Percentiles rank a stretch among this genome's conserved stretches.
Conservation (phyloP, 805 yeast species). For the Yarrowia deformans region DNA sequence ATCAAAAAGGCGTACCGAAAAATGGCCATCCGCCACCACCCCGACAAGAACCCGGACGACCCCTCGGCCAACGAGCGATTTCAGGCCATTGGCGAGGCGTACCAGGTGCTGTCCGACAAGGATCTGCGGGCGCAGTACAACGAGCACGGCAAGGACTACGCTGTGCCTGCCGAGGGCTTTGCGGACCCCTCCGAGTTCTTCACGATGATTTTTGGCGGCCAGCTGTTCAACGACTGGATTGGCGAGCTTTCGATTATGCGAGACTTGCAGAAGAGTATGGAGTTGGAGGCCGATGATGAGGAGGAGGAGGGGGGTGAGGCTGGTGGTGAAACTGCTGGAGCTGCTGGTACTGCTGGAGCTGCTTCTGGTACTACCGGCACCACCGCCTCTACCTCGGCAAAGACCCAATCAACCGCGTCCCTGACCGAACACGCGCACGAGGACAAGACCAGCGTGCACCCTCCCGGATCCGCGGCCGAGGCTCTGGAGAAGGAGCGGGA, state of each 20-base stretch:
- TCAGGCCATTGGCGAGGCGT: constrained; percentile 69
- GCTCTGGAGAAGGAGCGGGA: constrained; percentile 46
- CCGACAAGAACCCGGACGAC: constrained; percentile 96
- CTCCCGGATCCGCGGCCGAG: constrained; percentile 39
- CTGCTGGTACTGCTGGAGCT: constrained; percentile 15
- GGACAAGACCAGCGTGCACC: constrained; percentile 6
- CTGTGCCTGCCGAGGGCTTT: constrained; percentile 72
- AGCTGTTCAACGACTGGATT: constrained; percentile 78
- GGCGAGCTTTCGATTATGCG: constrained; percentile 85
- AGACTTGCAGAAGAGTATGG: constrained; percentile 70
- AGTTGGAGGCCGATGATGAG: constrained; percentile 57
- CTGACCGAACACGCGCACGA: constrained; percentile 9
- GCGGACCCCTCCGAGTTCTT: constrained; percentile 88
- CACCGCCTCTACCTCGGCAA: neutral
- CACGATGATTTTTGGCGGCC: constrained; percentile 87
- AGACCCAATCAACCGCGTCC: neutral
- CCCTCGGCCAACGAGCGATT: constrained; percentile 87
- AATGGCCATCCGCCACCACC: constrained; percentile 88
- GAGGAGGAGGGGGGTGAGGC: constrained; percentile 44
- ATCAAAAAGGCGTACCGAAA: constrained; percentile 94
- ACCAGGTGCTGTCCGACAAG: constrained; percentile 71
- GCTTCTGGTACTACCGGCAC: neutral
- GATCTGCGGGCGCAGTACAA: constrained; percentile 77
- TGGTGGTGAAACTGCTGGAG: constrained; percentile 37
- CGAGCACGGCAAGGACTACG: constrained; percentile 80